A percentile compares a stretch with the other conserved stretches of the same genome.
phyloP scores from a whole-genome alignment of 139 green algal genomes.

The Microglena sp. region DNA sequence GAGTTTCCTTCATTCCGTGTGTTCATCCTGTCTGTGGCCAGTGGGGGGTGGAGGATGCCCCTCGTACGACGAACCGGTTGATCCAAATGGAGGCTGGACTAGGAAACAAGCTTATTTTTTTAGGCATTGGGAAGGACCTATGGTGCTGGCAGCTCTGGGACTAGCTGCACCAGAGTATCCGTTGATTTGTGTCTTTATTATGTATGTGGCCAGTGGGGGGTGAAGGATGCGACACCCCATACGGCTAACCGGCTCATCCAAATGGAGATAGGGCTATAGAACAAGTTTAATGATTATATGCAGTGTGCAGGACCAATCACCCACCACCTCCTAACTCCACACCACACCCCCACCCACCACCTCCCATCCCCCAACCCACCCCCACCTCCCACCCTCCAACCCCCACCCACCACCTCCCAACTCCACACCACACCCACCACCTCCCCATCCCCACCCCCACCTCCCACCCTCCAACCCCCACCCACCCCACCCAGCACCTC shows the following conservation, averaged over 20 bases:
- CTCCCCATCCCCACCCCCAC: too few relatives aligned
- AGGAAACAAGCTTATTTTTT: conserved; percentile 28
- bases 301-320: conserved; percentile 31
- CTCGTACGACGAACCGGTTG: conserved; percentile 11
- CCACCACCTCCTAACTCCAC: too few relatives aligned
- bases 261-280: conserved; percentile 21
- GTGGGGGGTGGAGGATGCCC: neutral
- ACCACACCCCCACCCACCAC: too few relatives aligned
- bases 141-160: conserved; percentile 30
- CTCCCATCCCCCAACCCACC: too few relatives aligned
- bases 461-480: too few relatives aligned
- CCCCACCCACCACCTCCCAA: too few relatives aligned
- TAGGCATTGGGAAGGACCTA: conserved; percentile 29
- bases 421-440: too few relatives aligned
- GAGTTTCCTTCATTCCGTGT: neutral
- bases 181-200: neutral
- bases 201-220: neutral
- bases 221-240: neutral
- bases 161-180: conserved; percentile 17
- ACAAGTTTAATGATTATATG: conserved; percentile 29
- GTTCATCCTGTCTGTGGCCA: neutral
- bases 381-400: too few relatives aligned
- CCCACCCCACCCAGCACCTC: too few relatives aligned
- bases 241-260: conserved; percentile 9
- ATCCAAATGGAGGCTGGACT: conserved; percentile 16